These are phyloP conservation scores for Psophocarpus tetragonolobus DNA, from an alignment of 306 rosid species.

Conservation along the genomic window DNA sequence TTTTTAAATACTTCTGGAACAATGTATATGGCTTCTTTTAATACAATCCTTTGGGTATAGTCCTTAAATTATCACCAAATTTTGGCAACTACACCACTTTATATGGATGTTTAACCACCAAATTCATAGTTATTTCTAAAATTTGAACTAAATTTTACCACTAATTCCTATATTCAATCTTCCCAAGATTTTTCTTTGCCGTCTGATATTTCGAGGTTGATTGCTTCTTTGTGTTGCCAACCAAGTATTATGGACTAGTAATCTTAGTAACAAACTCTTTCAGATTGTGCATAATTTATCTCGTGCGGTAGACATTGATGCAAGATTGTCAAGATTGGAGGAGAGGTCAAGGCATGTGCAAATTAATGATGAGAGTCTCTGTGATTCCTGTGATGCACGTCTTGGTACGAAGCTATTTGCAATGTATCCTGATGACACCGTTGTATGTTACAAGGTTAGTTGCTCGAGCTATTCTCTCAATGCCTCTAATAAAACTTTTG, in stretches of 20 bases:
- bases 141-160: slow-evolving; percentile 10
- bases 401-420: slow-evolving; percentile 97
- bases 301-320: slow-evolving; percentile 85
- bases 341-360: slow-evolving; percentile 94
- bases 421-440: slow-evolving; percentile 95
- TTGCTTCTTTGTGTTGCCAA: background rate
- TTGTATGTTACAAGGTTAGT: slow-evolving; percentile 95
- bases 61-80: background rate
- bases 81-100: too few relatives aligned
- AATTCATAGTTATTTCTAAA: background rate
- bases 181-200: background rate
- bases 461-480: slow-evolving; percentile 21
- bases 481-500: slow-evolving; percentile 5
- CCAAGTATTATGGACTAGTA: slow-evolving; percentile 9
- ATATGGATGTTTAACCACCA: slow-evolving; percentile 7
- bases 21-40: background rate
- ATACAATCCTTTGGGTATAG: slow-evolving; percentile 4
- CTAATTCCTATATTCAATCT: background rate
- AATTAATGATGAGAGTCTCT: slow-evolving; percentile 94
- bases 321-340: slow-evolving; percentile 91
- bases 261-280: slow-evolving; percentile 24
- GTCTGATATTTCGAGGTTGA: background rate
- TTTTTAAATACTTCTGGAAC: background rate
- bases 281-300: slow-evolving; percentile 91
- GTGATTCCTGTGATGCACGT: slow-evolving; percentile 95